Evolutionary conservation across 805 yeast species (phyloP).

Genomic region (Saturnispora kantuleensis): DNA sequence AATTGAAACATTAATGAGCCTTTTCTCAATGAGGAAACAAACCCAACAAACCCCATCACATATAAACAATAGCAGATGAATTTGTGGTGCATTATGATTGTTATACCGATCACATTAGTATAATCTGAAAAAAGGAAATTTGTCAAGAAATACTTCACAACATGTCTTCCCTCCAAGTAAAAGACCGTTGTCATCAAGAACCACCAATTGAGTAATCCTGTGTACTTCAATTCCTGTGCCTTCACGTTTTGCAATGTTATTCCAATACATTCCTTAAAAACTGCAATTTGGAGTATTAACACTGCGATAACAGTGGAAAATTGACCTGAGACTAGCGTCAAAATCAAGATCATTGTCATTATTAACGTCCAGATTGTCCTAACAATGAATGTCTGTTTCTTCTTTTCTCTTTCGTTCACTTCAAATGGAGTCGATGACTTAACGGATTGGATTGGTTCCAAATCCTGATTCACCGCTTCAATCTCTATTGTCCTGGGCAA

Average conservation of each 20-base stretch:
- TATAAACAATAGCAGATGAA: slow-evolving; percentile 78
- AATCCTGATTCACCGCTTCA: too few relatives aligned
- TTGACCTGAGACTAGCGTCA: slow-evolving; percentile 74
- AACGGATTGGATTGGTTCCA: too few relatives aligned
- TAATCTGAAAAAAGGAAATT: slow-evolving; percentile 22
- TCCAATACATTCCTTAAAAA: slow-evolving; percentile 85
- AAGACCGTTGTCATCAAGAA: slow-evolving; percentile 79
- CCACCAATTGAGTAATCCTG: slow-evolving; percentile 86
- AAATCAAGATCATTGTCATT: slow-evolving; percentile 70
- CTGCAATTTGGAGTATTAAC: slow-evolving; percentile 63
- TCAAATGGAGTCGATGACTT: not conserved
- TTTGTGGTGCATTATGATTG: slow-evolving; percentile 52
- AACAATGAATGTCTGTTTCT: slow-evolving; percentile 74
- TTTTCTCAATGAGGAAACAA: slow-evolving; percentile 80
- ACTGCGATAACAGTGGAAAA: slow-evolving; percentile 67
- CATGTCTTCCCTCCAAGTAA: slow-evolving; percentile 78
- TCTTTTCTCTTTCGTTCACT: slow-evolving; percentile 44
- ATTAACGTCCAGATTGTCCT: slow-evolving; percentile 91
- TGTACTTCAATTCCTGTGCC: slow-evolving; percentile 71
- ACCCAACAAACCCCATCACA: slow-evolving; percentile 79
- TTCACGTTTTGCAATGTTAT: slow-evolving; percentile 74
- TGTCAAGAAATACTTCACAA: slow-evolving; percentile 43
- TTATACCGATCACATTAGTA: slow-evolving; percentile 21
- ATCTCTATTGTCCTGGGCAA: too few relatives aligned
- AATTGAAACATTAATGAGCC: slow-evolving; percentile 89